Evolutionary conservation across 2,329 filamentous ascomycete species (phyloP), one percentile per base, ranked within the genome.

Genomic region (Pyricularia pennisetigena): DNA sequence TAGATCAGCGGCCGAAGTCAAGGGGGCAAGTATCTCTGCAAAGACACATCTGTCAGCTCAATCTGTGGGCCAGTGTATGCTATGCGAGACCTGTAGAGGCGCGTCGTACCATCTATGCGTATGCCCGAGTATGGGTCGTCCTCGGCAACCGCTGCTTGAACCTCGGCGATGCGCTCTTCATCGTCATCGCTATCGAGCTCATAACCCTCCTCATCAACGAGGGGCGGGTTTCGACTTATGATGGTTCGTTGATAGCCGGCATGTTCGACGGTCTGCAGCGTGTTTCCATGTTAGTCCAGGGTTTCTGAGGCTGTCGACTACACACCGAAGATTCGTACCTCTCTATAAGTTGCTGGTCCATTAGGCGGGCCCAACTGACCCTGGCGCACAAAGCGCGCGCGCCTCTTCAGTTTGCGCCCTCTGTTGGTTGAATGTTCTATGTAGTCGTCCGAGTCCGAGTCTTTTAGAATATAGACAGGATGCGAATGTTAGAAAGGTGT

Each of bases 121-220:
- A 93, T 85, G 67, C 88, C 87, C 66, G 88, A 84, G 75, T 94
- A 95, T 0, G 91, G 90, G 72, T 95, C 89, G 66, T 89, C 83
- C 71, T 91, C 88, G 49, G 88, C 84, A n/a, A 88, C 87, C 4
- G 85, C 79, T 64, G 86, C 82, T 65, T 86, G 80, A 61, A 88
- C 88, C 65, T 89, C 86, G 71, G 84, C 83, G 26, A 87, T 77
- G 68, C 83, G 84, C 61, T 89, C 86, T 69, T 88, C 86, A 68
- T 91, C 88, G 69, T 92, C 89, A 70, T 89, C 88, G 75, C 87
- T 90, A 61, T 92, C 89, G 68, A 93, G 81, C 71, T 92, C 88
- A 75, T 91, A 93, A 71, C 91, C 91, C 72, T 94, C 91, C 64
- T 92, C 88, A 78, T 94, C 91, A 71, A 91, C 81, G 64, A 91